These are phyloP conservation scores for Parathielavia appendiculata DNA, from an alignment of 495 filamentous ascomycete genomes.

Conservation along the genomic window DNA sequence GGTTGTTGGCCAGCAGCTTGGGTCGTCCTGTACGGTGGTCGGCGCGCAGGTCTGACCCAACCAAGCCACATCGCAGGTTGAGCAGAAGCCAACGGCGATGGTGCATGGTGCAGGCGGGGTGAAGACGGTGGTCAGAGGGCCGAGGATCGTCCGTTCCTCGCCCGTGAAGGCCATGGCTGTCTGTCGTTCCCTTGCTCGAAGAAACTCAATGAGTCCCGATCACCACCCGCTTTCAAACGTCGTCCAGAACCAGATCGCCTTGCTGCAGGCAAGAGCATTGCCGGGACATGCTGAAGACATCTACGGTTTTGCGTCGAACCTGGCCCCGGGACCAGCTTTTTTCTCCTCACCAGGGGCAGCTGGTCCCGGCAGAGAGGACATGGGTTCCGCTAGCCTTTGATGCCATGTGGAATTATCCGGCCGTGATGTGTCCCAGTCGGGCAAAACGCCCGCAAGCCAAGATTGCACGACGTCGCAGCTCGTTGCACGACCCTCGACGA, in stretches of 20 bases:
- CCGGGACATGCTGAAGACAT: background rate
- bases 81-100: slow-evolving; percentile 13
- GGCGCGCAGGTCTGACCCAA: slow-evolving; percentile 24
- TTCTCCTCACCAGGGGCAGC: background rate
- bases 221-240: background rate
- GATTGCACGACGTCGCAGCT: no score
- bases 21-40: slow-evolving; percentile 16
- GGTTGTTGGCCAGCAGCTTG: slow-evolving; percentile 31
- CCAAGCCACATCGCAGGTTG: slow-evolving; percentile 23
- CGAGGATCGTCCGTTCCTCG: slow-evolving; percentile 22
- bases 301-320: background rate
- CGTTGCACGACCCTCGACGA: no score
- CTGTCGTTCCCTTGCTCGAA: background rate
- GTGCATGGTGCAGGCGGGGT: slow-evolving; percentile 28
- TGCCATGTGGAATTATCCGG: background rate
- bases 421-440: background rate
- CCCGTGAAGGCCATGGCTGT: slow-evolving; percentile 2
- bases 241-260: background rate
- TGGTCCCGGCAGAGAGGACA: background rate
- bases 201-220: no score
- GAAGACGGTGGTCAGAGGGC: slow-evolving; percentile 33
- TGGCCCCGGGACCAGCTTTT: background rate
- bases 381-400: background rate
- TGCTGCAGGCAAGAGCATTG: background rate
- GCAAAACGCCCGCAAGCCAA: background rate